Evolutionary conservation across 352 stramenopile species (phyloP), one percentile per base, ranked within the genome.

Genomic region (Globisporangium spinosum): DNA sequence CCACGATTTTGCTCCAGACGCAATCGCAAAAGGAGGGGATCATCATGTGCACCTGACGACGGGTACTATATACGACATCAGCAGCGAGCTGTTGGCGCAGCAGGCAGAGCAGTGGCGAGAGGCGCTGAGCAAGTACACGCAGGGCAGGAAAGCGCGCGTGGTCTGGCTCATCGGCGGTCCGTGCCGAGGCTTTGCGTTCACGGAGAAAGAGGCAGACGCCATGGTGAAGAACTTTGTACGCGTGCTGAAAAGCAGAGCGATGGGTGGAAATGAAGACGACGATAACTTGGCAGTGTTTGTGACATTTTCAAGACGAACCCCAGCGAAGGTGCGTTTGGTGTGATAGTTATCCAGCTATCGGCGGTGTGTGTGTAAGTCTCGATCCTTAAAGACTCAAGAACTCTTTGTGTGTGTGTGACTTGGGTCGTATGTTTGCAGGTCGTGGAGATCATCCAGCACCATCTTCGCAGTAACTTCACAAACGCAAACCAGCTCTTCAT

Each of bases 271-370:
- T 20, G 59, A 25, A 17, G 22, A 40, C 3, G 65, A 72, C 20
- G 66, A 75, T 25, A 40, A 64, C 2, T 22, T 67, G 7, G 70
- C 75, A 2, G 68, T 94, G 32, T 64, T 94, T 0, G 83, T 85
- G 66, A 92, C 82, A 4, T 94, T 92, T 53, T 94, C 85, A 2
- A 61, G 85, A 8, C 74, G 85, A 8, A 94, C 85, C 32, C 83
- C 83, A 0, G 13, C n/a, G 22, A 63, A 76, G 47, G 77, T 82
- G 51, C 23, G 45, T 59, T 34, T 27, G n/a, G 12, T 15, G 6
- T 23, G 10, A n/a, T 49, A 32, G 15, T 34, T 12, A 9, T n/a
- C 12, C 3, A 35, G 51, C 23, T 35, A 34, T 22, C 22, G 23
- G 13, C 20, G 15, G 20, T 17, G 13, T 58, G 12, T 56, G 7